Percentiles rank a stretch among this genome's conserved stretches.
phyloP scores from a whole-genome alignment of 2,329 filamentous ascomycete species.

The Aspergillus sp. region DNA sequence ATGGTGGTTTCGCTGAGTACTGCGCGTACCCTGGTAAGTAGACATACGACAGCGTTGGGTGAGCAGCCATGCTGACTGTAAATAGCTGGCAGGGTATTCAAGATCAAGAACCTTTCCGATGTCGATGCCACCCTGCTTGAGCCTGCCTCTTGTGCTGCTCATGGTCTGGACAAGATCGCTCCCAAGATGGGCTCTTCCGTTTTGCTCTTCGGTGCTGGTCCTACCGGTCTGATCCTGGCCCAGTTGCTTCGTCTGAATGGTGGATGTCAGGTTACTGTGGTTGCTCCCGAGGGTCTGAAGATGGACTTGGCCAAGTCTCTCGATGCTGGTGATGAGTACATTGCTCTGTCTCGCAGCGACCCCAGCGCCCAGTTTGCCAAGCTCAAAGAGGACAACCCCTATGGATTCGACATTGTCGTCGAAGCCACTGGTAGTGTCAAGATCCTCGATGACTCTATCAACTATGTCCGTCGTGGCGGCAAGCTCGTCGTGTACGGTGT shows the following conservation, averaged over 20 bases:
- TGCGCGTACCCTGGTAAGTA: constrained; percentile 44
- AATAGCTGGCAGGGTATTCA: constrained; percentile 55
- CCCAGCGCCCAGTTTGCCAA: constrained; percentile 57
- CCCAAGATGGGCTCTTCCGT: constrained; percentile 62
- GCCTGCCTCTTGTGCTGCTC: constrained; percentile 66
- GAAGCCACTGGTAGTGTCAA: constrained; percentile 66
- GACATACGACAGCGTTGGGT: not conserved
- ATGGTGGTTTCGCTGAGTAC: constrained; percentile 71
- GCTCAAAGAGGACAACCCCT: constrained; percentile 61
- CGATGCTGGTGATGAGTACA: constrained; percentile 44
- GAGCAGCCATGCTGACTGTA: constrained; percentile 6
- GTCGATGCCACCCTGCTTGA: constrained; percentile 68
- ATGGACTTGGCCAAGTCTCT: constrained; percentile 59
- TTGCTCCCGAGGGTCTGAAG: constrained; percentile 65
- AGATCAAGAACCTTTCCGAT: constrained; percentile 61
- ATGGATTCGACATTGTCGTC: constrained; percentile 69
- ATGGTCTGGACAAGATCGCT: constrained; percentile 64
- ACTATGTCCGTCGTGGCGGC: constrained; percentile 67
- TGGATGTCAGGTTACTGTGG: constrained; percentile 64
- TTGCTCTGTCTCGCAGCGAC: constrained; percentile 45
- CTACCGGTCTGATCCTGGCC: constrained; percentile 61
- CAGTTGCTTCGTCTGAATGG: constrained; percentile 63
- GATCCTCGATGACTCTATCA: constrained; percentile 66
- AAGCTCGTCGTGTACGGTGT: constrained; percentile 70
- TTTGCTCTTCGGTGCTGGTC: constrained; percentile 64